A percentile compares a stretch with the other conserved stretches of the same genome.
These are phyloP conservation scores for Wickerhamomyces subpelliculosus DNA, from an alignment of 805 yeast species.

Conservation along the genomic window DNA sequence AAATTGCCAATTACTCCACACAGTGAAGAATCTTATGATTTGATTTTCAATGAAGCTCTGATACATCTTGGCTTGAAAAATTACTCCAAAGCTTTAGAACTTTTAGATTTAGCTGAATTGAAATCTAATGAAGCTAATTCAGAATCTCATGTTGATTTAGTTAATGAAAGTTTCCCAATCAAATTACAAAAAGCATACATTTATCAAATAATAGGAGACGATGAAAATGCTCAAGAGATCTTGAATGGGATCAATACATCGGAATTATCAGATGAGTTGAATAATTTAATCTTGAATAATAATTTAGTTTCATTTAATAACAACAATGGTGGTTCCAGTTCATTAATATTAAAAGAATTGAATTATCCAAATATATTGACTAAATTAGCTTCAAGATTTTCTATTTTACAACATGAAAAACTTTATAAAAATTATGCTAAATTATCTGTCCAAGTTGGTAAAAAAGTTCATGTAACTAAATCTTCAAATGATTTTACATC, in stretches of 20 bases:
- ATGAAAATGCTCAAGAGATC: conserved; percentile 28
- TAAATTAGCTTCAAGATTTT: conserved; percentile 15
- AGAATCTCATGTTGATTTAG: conserved; percentile 37
- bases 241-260: conserved; percentile 25
- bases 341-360: conserved; percentile 27
- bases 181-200: conserved; percentile 54
- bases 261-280: conserved; percentile 20
- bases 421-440: conserved; percentile 16
- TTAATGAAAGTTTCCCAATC: conserved; percentile 53
- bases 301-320: conserved; percentile 21
- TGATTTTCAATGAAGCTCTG: conserved; percentile 57
- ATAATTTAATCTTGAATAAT: conserved; percentile 23
- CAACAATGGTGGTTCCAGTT: conserved; percentile 3
- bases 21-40: conserved; percentile 43
- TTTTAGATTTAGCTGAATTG: conserved; percentile 38
- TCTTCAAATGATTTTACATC: conserved; percentile 9
- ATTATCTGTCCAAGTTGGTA: conserved; percentile 14
- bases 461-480: conserved; percentile 5
- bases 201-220: conserved; percentile 33
- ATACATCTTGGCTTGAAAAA: conserved; percentile 41
- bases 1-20: conserved; percentile 14
- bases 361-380: conserved; percentile 21
- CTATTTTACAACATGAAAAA: conserved; percentile 12
- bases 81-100: conserved; percentile 30
- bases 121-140: conserved; percentile 33